Evolutionary conservation across 164 flowering plant genomes (phyloP).

Genomic region (Vitis vinifera): DNA sequence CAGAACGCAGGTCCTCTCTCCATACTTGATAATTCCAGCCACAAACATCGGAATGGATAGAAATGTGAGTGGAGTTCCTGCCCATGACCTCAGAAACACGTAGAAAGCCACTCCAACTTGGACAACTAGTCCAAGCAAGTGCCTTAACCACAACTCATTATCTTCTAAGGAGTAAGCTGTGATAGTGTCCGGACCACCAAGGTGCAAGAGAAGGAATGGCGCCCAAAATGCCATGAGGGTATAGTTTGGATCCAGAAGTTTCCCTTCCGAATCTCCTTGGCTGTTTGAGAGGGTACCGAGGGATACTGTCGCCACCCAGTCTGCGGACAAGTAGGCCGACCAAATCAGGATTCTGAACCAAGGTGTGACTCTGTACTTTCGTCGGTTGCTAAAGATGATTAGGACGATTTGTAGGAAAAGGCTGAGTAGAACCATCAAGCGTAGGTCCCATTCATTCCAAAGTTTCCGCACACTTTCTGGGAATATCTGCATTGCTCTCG

Average conservation of each 20-base stretch:
- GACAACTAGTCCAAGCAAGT: conserved; percentile 4
- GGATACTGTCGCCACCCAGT: conserved; percentile 16
- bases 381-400: conserved; percentile 4
- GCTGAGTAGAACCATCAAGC: conserved; percentile 7
- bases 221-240: conserved; percentile 18
- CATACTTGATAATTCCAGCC: conserved; percentile 25
- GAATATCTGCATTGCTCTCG: background rate
- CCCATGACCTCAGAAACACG: background rate
- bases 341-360: conserved; percentile 8
- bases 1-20: conserved; percentile 17
- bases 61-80: background rate
- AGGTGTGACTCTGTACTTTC: background rate
- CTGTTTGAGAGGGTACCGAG: conserved; percentile 13
- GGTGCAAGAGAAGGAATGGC: conserved; percentile 28
- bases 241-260: background rate
- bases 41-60: conserved; percentile 13
- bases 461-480: conserved; percentile 1
- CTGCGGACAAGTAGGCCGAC: conserved; percentile 21
- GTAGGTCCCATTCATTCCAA: conserved; percentile 21
- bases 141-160: conserved; percentile 29
- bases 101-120: conserved; percentile 3
- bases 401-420: conserved; percentile 20
- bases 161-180: conserved; percentile 34
- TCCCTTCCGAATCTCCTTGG: background rate
- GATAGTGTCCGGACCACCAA: conserved; percentile 33